A percentile compares a stretch with the other conserved stretches of the same genome.
Conservation (phyloP, 2,329 filamentous ascomycete genomes). For the Hypomyces perniciosus region DNA sequence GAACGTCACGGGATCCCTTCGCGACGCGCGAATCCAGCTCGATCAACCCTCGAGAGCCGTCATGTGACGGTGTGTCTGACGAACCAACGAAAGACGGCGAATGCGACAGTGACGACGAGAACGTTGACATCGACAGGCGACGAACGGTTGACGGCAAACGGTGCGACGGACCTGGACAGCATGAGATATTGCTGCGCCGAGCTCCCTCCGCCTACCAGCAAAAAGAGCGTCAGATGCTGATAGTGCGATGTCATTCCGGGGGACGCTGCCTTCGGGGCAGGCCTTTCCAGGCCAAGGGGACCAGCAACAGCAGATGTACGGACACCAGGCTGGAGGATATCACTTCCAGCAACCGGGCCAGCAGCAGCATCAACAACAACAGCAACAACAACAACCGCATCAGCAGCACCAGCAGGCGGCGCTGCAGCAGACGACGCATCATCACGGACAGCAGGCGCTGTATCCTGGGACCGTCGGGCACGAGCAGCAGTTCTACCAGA, state of each 20-base stretch:
- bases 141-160: background rate
- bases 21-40: background rate
- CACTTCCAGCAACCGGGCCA: slow-evolving; percentile 20
- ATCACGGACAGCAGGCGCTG: slow-evolving; percentile 17
- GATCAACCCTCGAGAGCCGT: background rate
- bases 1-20: background rate
- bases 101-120: background rate
- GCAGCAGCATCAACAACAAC: slow-evolving; percentile 19
- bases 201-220: slow-evolving; percentile 11
- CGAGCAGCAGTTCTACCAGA: slow-evolving; percentile 20
- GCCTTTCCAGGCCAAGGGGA: slow-evolving; percentile 33
- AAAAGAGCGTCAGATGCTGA: slow-evolving; percentile 14
- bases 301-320: slow-evolving; percentile 20
- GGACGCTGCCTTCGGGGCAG: slow-evolving; percentile 35
- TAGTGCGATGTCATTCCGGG: slow-evolving; percentile 27
- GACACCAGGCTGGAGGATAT: slow-evolving; percentile 22
- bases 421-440: slow-evolving; percentile 17
- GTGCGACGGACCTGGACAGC: background rate
- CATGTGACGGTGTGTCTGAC: background rate
- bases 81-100: background rate
- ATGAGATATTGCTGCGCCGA: slow-evolving; percentile 10
- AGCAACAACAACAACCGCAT: slow-evolving; percentile 21
- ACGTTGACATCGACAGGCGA: background rate
- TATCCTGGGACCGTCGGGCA: slow-evolving; percentile 11
- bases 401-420: slow-evolving; percentile 14